phyloP scores from a whole-genome alignment of 164 flowering plant genomes.

The Brasenia schreberi region DNA sequence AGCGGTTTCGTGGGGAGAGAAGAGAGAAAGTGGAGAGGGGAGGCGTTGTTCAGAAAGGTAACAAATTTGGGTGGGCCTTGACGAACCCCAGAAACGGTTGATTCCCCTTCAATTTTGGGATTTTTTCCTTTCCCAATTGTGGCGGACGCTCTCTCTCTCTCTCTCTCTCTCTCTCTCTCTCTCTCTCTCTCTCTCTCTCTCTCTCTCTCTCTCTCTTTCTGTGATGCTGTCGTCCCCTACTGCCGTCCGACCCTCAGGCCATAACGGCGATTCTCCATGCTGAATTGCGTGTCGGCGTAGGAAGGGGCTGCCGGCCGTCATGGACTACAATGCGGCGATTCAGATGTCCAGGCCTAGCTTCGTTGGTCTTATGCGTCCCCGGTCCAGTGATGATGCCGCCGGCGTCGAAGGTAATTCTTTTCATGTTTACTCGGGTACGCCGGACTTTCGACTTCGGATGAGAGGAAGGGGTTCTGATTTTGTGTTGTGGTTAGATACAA shows the following conservation, averaged over 20 bases:
- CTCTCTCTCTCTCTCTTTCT: neutral
- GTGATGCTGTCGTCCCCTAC: neutral
- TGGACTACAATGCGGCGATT: constrained; percentile 2
- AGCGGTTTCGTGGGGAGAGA: neutral
- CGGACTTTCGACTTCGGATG: neutral
- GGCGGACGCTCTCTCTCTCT: neutral
- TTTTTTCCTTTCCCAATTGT: neutral
- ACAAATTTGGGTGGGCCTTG: neutral
- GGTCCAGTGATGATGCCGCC: neutral
- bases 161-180: neutral
- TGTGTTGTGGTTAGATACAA: constrained; percentile 33
- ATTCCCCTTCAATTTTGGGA: neutral
- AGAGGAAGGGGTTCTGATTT: neutral
- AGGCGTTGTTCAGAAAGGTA: neutral
- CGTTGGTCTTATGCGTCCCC: neutral
- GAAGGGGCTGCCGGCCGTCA: neutral
- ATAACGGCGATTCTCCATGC: neutral
- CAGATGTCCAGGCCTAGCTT: neutral
- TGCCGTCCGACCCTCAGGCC: neutral
- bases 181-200: neutral
- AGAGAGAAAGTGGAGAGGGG: neutral
- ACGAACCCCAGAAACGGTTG: neutral
- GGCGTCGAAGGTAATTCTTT: neutral
- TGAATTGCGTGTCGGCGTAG: neutral
- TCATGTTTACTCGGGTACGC: neutral